Evolutionary conservation across 2,329 filamentous ascomycete genomes (phyloP), one percentile per base, ranked within the genome.

Genomic region (Fusarium robinianum): DNA sequence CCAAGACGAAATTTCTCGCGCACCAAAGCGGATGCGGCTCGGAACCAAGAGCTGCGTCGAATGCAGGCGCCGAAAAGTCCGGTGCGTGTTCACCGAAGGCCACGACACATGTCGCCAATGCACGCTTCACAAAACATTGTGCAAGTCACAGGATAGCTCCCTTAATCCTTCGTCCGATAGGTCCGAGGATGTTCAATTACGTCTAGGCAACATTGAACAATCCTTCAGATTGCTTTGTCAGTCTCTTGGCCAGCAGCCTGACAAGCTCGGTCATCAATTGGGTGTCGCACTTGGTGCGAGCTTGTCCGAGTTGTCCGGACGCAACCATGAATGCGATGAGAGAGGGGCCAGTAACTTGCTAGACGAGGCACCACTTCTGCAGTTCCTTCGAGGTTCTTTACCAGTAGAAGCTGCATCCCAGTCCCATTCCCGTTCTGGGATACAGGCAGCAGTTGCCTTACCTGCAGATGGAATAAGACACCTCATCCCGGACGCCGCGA

Each of bases 11-110:
- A 8, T 29, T 39, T 15, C 14, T 39, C 12, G 22, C 18, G 2
- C 26, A 7, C 25, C 40, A 8, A 67, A 63, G 29, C 64, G 58
- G 8, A 61, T 64, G 57, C 61, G 64, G 4, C 46, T 63, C 4
- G 65, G 67, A 10, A 68, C 62, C 4, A 62, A 56, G 46, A 67
- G 63, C 44, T 70, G 68, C 40, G 48, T 57, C 18, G 68, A 68
- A 67, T 77, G 75, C 45, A 70, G 73, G 26, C 69, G 74, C 24
- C 71, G 75, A 36, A 78, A 77, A 61, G 73, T 76, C 18, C 67
- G 69, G 38, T 78, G 75, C 58, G 69, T 73, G 37, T 74, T 67
- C 42, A 27, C 62, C 63, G 17, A 47, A 63, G n/a, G 66, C 67
- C 24, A 69, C 65, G 35, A 32, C 39, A 14, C 58, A 67, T 37